These are phyloP conservation scores for Gardenia jasminoides DNA, from an alignment of 257 asterid genomes.

Conservation along the genomic window DNA sequence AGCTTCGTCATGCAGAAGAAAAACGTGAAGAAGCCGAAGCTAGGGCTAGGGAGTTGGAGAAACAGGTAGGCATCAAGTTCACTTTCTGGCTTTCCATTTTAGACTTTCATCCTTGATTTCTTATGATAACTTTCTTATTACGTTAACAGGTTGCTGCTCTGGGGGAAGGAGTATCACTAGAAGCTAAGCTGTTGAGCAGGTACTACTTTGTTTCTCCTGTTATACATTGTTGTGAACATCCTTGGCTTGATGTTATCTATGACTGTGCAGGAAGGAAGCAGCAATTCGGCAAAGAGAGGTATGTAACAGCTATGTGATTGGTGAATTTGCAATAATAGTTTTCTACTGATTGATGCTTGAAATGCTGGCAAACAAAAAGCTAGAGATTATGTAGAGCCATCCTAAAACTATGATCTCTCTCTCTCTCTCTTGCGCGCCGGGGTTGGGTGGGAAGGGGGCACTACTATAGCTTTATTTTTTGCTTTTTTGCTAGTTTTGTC, in stretches of 20 bases:
- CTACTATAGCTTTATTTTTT: background rate
- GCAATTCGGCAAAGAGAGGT: slow-evolving; percentile 98
- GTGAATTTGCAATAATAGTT: background rate
- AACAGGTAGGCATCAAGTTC: slow-evolving; percentile 56
- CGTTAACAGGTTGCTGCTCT: slow-evolving; percentile 78
- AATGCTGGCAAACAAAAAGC: too few relatives aligned
- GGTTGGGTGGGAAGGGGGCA: too few relatives aligned
- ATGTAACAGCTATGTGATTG: slow-evolving; percentile 7
- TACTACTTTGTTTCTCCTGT: slow-evolving; percentile 30
- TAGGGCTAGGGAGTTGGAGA: slow-evolving; percentile 88
- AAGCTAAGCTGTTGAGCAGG: slow-evolving; percentile 92
- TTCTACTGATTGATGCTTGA: too few relatives aligned
- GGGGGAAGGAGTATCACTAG: slow-evolving; percentile 97
- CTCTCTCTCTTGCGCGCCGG: too few relatives aligned
- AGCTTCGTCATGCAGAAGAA: slow-evolving; percentile 89
- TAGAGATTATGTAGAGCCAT: too few relatives aligned
- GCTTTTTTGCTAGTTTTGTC: background rate
- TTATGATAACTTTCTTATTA: background rate
- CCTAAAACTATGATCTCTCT: too few relatives aligned
- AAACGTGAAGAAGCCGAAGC: slow-evolving; percentile 93
- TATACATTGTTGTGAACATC: slow-evolving; percentile 21
- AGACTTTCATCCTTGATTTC: background rate
- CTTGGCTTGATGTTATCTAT: slow-evolving; percentile 39
- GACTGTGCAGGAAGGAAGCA: slow-evolving; percentile 90
- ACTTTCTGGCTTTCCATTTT: slow-evolving; percentile 1